phyloP scores from a whole-genome alignment of 2,329 filamentous ascomycete species.

The Ceratocystiopsis minuta region DNA sequence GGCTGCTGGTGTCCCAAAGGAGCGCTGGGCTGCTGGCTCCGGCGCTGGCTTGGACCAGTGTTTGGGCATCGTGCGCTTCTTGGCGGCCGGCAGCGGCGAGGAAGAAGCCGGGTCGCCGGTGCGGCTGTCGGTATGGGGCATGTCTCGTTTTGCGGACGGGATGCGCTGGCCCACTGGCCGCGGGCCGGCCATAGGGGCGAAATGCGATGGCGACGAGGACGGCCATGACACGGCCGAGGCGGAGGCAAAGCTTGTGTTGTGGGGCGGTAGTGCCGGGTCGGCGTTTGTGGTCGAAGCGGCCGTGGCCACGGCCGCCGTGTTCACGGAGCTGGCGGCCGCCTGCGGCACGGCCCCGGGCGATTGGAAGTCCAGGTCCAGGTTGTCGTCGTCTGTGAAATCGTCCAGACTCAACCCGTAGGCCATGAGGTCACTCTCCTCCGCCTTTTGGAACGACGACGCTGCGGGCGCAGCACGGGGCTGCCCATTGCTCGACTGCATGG shows the following conservation, averaged over 20 bases:
- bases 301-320: no score
- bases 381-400: constrained; percentile 72
- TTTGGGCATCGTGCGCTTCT: constrained; percentile 50
- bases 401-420: constrained; percentile 40
- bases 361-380: constrained; percentile 53
- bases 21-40: constrained; percentile 9
- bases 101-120: constrained; percentile 6
- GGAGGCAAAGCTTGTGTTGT: constrained; percentile 1
- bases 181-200: constrained; percentile 5
- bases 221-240: constrained; percentile 46
- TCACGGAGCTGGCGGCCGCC: no score
- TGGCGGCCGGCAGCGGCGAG: constrained; percentile 23
- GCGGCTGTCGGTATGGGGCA: no score
- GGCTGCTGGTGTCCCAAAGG: background rate
- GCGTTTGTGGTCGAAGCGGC: background rate
- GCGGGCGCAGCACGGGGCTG: background rate
- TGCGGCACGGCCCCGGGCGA: no score
- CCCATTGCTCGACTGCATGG: constrained; percentile 2
- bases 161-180: no score
- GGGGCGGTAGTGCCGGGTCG: background rate
- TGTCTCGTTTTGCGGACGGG: no score
- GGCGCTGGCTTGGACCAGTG: constrained; percentile 15
- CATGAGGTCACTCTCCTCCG: constrained; percentile 1
- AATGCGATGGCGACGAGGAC: constrained; percentile 38
- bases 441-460: background rate